Evolutionary conservation across 257 asterid genomes (phyloP), one percentile per base, ranked within the genome.

Genomic region (Rehmannia glutinosa): DNA sequence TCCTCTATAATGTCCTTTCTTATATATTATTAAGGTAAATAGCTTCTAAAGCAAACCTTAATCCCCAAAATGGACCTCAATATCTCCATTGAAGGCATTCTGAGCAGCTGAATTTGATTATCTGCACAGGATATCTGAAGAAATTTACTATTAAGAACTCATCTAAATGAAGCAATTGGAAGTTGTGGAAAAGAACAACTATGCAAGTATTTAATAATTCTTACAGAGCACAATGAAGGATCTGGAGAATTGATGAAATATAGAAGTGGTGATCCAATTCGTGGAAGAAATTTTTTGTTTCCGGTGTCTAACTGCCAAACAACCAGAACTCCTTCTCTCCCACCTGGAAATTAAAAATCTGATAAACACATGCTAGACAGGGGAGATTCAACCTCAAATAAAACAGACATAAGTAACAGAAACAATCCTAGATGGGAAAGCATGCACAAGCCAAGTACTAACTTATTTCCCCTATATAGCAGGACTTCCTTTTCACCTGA

Each of bases 291-390:
- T 52, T 77, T 91, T 67, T 88, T 89, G 82, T 85, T 94, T 72
- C 97, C 97, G 8, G 97, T 87, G 66, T 88, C 99, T 56, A 94
- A 72, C 87, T 91, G 99, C 97, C 99, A 91, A 56, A 85, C 91
- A 72, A 94, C 99, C 58, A 94, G 82, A 76, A 91, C 99, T 35
- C 99, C 99, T 81, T 94, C 99, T 73, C 64, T 82, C 64, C 99
- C 99, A 77, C 99, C 99, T 91, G 77, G 46, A 73, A 64, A 56
- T 55, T 30, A 52, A 70, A 72, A 33, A 53, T 38, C 25, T 24
- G 32, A 54, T 19, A 35, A 65, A 20, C 12, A 11, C 36, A 33
- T 66, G 58, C 65, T 60, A 59, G 68, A 57, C 36, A 19, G 17
- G 16, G 45, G 36, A 55, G 64, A 35, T 57, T 35, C 24, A 45